Evolutionary conservation across 2,329 filamentous ascomycete species (phyloP).

Genomic region (Colletotrichum euphorbiae): DNA sequence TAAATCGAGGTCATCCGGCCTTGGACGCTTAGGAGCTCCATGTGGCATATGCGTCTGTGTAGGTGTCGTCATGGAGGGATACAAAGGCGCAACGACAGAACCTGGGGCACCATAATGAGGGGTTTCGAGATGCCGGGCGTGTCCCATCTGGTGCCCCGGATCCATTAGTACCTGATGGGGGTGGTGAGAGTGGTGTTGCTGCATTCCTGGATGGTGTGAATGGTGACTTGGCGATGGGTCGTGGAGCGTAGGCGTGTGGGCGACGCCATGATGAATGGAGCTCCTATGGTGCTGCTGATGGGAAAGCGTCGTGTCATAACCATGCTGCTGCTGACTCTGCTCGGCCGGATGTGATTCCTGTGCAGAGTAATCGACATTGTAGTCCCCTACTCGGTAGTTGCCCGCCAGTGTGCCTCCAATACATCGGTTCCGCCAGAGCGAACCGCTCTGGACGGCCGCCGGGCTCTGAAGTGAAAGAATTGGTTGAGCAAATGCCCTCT

Average conservation of each 20-base stretch:
- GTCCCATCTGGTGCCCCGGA: slow-evolving; percentile 61
- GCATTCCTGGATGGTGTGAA: slow-evolving; percentile 53
- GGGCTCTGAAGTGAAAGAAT: slow-evolving; percentile 71
- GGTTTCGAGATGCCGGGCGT: slow-evolving; percentile 63
- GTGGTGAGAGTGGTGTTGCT: slow-evolving; percentile 61
- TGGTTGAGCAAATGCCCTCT: slow-evolving; percentile 64
- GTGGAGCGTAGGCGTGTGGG: slow-evolving; percentile 57
- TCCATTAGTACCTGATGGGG: slow-evolving; percentile 68
- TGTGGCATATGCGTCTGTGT: slow-evolving; percentile 48
- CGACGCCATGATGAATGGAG: slow-evolving; percentile 61
- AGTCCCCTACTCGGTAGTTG: slow-evolving; percentile 79
- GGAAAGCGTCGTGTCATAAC: slow-evolving; percentile 64
- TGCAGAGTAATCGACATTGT: slow-evolving; percentile 80
- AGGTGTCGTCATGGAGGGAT: slow-evolving; percentile 61
- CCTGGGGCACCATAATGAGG: slow-evolving; percentile 64
- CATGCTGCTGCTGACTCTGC: slow-evolving; percentile 72
- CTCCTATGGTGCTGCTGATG: slow-evolving; percentile 56
- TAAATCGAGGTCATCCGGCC: slow-evolving; percentile 70
- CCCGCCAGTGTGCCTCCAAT: slow-evolving; percentile 78
- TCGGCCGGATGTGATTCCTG: slow-evolving; percentile 74
- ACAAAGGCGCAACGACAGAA: slow-evolving; percentile 64
- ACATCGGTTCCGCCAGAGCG: slow-evolving; percentile 83
- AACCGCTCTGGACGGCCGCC: slow-evolving; percentile 79
- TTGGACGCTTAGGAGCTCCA: slow-evolving; percentile 60
- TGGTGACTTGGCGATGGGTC: slow-evolving; percentile 56